Evolutionary conservation across 768 basidiomycete species (phyloP).

Genomic region (Xerocomus brunneocitrinus): DNA sequence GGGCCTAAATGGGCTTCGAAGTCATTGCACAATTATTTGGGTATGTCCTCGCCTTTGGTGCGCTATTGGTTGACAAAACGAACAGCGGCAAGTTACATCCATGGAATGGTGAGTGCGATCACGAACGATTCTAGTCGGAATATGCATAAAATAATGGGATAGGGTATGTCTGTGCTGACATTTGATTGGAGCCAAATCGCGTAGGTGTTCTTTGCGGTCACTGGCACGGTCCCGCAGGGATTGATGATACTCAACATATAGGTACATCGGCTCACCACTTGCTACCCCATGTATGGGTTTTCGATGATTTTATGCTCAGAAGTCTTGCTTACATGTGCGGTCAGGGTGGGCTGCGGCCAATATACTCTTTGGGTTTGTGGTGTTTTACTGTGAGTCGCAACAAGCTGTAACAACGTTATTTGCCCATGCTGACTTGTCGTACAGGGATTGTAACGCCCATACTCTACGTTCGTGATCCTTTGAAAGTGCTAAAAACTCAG

Average conservation of each 20-base stretch:
- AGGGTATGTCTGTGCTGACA: constrained; percentile 68
- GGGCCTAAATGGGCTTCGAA: constrained; percentile 18
- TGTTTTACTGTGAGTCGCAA: constrained; percentile 57
- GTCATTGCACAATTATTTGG: constrained; percentile 46
- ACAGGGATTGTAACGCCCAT: constrained; percentile 33
- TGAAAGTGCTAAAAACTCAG: constrained; percentile 26
- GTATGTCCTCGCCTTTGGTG: constrained; percentile 22
- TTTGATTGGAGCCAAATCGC: constrained; percentile 78
- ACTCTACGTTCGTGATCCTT: constrained; percentile 47
- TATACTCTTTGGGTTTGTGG: constrained; percentile 57
- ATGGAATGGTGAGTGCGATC: constrained; percentile 40
- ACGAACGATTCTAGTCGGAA: not conserved
- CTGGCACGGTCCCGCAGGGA: not conserved
- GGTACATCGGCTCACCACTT: constrained; percentile 45
- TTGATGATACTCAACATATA: constrained; percentile 3
- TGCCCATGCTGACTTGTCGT: not conserved
- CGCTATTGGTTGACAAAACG: not conserved
- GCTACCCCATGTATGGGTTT: constrained; percentile 55
- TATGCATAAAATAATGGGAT: not conserved
- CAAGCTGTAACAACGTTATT: not conserved
- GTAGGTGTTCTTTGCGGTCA: constrained; percentile 17
- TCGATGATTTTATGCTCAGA: not conserved
- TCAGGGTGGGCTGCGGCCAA: constrained; percentile 76
- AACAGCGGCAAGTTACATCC: constrained; percentile 26
- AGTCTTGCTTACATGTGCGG: not conserved